These are phyloP conservation scores for Truncatella angustata DNA, from an alignment of 2,329 filamentous ascomycete genomes.

Conservation along the genomic window DNA sequence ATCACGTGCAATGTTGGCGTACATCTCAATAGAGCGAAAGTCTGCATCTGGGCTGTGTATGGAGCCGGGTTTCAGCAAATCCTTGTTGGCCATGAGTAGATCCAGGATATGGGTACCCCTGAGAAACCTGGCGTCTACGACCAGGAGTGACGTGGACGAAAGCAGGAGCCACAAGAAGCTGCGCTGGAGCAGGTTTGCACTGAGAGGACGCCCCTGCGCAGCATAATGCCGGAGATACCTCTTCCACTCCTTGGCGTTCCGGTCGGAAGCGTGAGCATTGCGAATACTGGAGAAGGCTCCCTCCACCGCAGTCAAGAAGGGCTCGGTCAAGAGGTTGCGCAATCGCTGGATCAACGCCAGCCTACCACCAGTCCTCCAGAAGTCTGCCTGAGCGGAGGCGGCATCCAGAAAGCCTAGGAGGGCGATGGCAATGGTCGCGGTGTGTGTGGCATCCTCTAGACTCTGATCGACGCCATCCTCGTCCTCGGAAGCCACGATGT, in stretches of 20 bases:
- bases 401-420: constrained; percentile 89
- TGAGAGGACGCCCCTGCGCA: constrained; percentile 73
- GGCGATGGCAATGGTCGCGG: constrained; percentile 77
- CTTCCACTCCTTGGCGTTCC: constrained; percentile 79
- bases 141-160: constrained; percentile 71
- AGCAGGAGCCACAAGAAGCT: constrained; percentile 85
- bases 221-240: constrained; percentile 82
- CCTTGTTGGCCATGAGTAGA: constrained; percentile 62
- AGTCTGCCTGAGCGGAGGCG: constrained; percentile 71
- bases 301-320: constrained; percentile 83
- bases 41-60: constrained; percentile 47
- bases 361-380: constrained; percentile 77
- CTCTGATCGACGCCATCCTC: constrained; percentile 57
- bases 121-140: constrained; percentile 60
- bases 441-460: constrained; percentile 64
- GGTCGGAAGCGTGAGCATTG: constrained; percentile 67
- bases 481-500: constrained; percentile 50
- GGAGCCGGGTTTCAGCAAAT: constrained; percentile 42
- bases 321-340: constrained; percentile 73
- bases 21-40: constrained; percentile 55
- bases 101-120: constrained; percentile 68
- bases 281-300: constrained; percentile 87
- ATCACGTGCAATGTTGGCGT: constrained; percentile 73
- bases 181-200: constrained; percentile 86
- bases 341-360: constrained; percentile 70